Evolutionary conservation across 331 rosid species (phyloP).

Genomic region (Ulmus americana): DNA sequence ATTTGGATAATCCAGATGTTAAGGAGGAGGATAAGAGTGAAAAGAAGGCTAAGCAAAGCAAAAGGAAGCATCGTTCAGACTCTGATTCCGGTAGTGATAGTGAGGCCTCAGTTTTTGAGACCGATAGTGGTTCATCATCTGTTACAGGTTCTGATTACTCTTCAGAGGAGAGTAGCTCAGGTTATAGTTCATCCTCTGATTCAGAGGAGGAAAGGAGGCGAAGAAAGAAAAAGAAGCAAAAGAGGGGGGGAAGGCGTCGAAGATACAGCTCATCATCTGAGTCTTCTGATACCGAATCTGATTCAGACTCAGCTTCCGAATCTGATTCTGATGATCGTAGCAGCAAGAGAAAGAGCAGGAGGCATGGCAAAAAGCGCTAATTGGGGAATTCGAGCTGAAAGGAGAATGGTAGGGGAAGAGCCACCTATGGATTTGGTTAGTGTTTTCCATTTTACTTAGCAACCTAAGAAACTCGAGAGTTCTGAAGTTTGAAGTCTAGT

Average conservation of each 20-base stretch:
- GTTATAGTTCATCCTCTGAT: constrained; percentile 68
- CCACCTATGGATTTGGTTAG: constrained; percentile 5
- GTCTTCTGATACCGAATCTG: constrained; percentile 83
- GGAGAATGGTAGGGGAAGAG: constrained; percentile 7
- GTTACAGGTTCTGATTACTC: constrained; percentile 63
- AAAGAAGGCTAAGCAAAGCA: constrained; percentile 49
- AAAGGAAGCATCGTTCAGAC: constrained; percentile 61
- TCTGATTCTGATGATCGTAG: constrained; percentile 68
- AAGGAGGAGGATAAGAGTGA: constrained; percentile 44
- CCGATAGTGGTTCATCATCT: constrained; percentile 75
- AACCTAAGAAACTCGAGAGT: constrained; percentile 5
- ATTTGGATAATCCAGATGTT: constrained; percentile 46
- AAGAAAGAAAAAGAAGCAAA: constrained; percentile 65
- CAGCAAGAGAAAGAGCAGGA: constrained; percentile 60
- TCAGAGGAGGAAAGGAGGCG: constrained; percentile 69
- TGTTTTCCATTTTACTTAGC: background rate
- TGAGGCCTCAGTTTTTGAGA: constrained; percentile 89
- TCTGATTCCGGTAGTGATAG: constrained; percentile 62
- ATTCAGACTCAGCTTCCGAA: constrained; percentile 63
- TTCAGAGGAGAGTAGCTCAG: constrained; percentile 65
- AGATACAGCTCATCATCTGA: constrained; percentile 74
- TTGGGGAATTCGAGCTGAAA: constrained; percentile 13
- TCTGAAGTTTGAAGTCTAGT: background rate
- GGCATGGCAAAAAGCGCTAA: constrained; percentile 53
- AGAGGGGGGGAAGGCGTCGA: constrained; percentile 49